Percentiles rank a stretch among this genome's conserved stretches.
These are phyloP conservation scores for Sporothrix protearum DNA, from an alignment of 2,329 filamentous ascomycete genomes.

Conservation along the genomic window DNA sequence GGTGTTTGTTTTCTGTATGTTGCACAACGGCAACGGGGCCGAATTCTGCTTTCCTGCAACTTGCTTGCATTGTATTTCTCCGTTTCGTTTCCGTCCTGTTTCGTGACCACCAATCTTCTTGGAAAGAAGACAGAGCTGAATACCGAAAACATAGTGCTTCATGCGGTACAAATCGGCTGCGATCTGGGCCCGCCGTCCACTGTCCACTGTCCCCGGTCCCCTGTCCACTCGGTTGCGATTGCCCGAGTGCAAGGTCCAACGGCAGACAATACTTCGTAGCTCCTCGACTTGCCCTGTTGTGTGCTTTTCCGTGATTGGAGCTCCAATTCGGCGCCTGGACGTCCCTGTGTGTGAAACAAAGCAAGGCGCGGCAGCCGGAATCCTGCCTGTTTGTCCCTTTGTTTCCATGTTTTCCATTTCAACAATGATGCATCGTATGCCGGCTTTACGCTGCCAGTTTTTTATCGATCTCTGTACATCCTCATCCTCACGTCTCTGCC, in stretches of 20 bases:
- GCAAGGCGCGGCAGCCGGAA: background rate
- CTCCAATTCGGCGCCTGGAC: too few species aligned
- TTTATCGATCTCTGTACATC: background rate
- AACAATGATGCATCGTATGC: background rate
- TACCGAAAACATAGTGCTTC: background rate
- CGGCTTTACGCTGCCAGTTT: background rate
- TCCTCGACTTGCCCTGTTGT: too few species aligned
- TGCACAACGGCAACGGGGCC: background rate
- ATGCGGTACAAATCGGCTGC: background rate
- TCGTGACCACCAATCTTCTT: background rate
- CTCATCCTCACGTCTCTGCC: background rate
- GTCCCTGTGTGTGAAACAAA: conserved; percentile 7
- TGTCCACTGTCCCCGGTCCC: too few species aligned
- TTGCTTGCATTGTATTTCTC: background rate
- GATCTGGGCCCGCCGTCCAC: background rate
- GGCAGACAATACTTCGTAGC: background rate
- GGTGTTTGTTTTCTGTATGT: background rate
- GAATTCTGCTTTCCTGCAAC: background rate
- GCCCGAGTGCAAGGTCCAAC: conserved; percentile 1
- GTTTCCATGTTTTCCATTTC: background rate
- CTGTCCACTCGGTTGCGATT: conserved; percentile 2
- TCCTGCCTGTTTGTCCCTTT: background rate
- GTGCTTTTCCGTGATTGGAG: background rate
- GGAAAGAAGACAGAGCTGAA: background rate
- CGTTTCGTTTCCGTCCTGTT: conserved; percentile 13